Evolutionary conservation across 2,329 filamentous ascomycete species (phyloP).

Genomic region (Septoria linicola): DNA sequence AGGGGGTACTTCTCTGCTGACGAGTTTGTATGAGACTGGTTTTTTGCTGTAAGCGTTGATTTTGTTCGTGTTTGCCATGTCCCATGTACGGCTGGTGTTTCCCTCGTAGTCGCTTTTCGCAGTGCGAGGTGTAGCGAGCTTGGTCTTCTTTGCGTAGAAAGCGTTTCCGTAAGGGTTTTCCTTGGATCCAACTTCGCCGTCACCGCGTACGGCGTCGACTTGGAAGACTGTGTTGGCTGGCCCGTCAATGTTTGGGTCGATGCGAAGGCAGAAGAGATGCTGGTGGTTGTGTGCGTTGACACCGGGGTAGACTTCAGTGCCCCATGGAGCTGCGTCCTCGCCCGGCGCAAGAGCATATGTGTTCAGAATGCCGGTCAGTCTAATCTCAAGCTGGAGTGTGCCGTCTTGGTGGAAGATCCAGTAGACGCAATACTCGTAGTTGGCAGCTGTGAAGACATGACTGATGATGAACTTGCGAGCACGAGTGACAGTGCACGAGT

Average conservation of each 20-base stretch:
- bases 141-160: slow-evolving; percentile 82
- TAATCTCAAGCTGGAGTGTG: slow-evolving; percentile 84
- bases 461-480: slow-evolving; percentile 83
- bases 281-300: slow-evolving; percentile 97
- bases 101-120: slow-evolving; percentile 79
- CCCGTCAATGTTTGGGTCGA: slow-evolving; percentile 85
- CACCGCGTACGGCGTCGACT: slow-evolving; percentile 69
- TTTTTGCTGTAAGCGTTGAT: slow-evolving; percentile 85
- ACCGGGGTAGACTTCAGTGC: slow-evolving; percentile 84
- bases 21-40: slow-evolving; percentile 82
- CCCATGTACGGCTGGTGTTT: slow-evolving; percentile 78
- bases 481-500: slow-evolving; percentile 80
- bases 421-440: slow-evolving; percentile 86
- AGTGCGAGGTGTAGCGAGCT: slow-evolving; percentile 67
- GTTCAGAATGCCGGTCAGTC: slow-evolving; percentile 88
- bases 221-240: slow-evolving; percentile 81
- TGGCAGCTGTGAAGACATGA: slow-evolving; percentile 91
- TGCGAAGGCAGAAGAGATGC: slow-evolving; percentile 86
- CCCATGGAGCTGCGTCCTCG: slow-evolving; percentile 83
- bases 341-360: slow-evolving; percentile 79
- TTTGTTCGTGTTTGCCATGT: slow-evolving; percentile 80
- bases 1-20: slow-evolving; percentile 76
- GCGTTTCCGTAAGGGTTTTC: slow-evolving; percentile 90
- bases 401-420: slow-evolving; percentile 94
- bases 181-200: slow-evolving; percentile 72